Evolutionary conservation across 2,329 filamentous ascomycete genomes (phyloP).

Genomic region (Pestalotiopsis sp.): DNA sequence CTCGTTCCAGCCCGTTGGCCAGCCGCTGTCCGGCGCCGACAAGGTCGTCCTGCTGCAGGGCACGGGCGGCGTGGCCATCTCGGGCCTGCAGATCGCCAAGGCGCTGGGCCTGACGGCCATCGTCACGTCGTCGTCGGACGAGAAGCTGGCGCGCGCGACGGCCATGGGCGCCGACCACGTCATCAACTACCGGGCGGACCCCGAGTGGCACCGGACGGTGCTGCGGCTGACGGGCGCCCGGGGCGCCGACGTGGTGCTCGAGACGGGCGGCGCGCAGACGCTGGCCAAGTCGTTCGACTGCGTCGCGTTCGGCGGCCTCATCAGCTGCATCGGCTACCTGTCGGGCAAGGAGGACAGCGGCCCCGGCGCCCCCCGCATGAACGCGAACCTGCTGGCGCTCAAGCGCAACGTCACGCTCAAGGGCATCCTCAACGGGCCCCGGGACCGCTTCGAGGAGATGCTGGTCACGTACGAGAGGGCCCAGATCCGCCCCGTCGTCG

Average conservation of each 20-base stretch:
- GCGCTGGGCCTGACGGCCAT: constrained; percentile 51
- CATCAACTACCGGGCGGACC: constrained; percentile 57
- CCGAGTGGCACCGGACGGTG: constrained; percentile 53
- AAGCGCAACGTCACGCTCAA: constrained; percentile 40
- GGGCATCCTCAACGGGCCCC: constrained; percentile 60
- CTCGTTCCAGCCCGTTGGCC: constrained; percentile 56
- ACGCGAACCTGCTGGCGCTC: constrained; percentile 54
- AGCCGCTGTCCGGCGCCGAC: constrained; percentile 45
- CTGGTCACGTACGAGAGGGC: constrained; percentile 45
- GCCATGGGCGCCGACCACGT: constrained; percentile 52
- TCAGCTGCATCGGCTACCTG: constrained; percentile 47
- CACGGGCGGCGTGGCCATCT: constrained; percentile 55
- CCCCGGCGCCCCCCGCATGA: constrained; percentile 36
- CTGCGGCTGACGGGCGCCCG: constrained; percentile 44
- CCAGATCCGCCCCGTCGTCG: constrained; percentile 45
- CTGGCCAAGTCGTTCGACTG: constrained; percentile 54
- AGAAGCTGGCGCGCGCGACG: constrained; percentile 49
- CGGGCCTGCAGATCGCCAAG: constrained; percentile 56
- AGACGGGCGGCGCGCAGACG: constrained; percentile 55
- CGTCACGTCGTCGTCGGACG: constrained; percentile 45
- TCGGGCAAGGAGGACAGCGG: constrained; percentile 49
- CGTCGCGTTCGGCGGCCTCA: constrained; percentile 56
- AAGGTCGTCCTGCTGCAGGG: constrained; percentile 55
- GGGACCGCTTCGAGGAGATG: constrained; percentile 60
- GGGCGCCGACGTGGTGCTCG: constrained; percentile 58